These are phyloP conservation scores for Coemansia guatemalensis DNA, from an alignment of 192 early-diverging fungal genomes.

Conservation along the genomic window DNA sequence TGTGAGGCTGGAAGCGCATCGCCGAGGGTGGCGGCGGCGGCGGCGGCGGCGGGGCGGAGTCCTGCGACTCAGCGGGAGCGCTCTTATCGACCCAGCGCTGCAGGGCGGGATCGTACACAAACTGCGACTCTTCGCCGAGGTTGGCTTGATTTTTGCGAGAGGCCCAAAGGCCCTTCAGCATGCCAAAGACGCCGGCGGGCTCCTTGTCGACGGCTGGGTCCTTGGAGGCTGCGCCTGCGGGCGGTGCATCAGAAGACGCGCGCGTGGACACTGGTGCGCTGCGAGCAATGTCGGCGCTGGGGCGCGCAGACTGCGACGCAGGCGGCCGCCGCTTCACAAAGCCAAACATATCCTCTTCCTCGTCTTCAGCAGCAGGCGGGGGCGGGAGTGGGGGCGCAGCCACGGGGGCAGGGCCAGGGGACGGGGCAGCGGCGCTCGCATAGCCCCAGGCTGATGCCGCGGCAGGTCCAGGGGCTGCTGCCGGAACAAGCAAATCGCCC, in stretches of 20 bases:
- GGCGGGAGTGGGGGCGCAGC: neutral
- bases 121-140: constrained; percentile 77
- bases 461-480: constrained; percentile 8
- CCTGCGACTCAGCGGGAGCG: constrained; percentile 30
- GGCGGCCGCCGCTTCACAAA: constrained; percentile 35
- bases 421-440: too few species aligned
- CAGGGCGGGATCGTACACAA: constrained; percentile 84
- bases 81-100: constrained; percentile 79
- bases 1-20: constrained; percentile 37
- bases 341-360: constrained; percentile 54
- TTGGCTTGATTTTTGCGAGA: constrained; percentile 70
- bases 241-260: constrained; percentile 15
- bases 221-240: constrained; percentile 16
- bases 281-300: constrained; percentile 22
- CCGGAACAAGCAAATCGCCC: too few species aligned
- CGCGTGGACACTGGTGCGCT: constrained; percentile 24
- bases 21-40: constrained; percentile 45
- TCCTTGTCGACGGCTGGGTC: constrained; percentile 56
- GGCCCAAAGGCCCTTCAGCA: constrained; percentile 54
- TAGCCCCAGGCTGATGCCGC: constrained; percentile 1
- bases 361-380: constrained; percentile 20
- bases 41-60: constrained; percentile 33
- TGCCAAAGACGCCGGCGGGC: constrained; percentile 50
- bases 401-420: neutral
- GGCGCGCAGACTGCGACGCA: constrained; percentile 12